phyloP scores from a whole-genome alignment of 176 grass and related monocot species.

The Cymbopogon citratus region DNA sequence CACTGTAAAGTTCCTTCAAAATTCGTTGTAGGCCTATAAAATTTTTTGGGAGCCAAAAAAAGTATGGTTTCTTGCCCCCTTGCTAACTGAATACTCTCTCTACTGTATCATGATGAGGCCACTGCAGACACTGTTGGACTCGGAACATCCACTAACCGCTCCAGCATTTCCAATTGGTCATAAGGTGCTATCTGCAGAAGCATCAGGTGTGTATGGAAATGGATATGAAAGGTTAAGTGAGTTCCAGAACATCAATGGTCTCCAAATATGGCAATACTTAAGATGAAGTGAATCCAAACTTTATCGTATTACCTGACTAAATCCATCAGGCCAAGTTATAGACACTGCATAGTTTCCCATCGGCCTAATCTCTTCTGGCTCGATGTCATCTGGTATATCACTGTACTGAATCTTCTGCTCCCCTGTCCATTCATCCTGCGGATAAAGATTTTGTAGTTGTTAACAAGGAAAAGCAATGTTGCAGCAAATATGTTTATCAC shows the following conservation, averaged over 20 bases:
- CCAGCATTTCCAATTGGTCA: conserved; percentile 90
- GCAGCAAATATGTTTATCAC: neutral
- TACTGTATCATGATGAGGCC: conserved; percentile 33
- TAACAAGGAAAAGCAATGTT: neutral
- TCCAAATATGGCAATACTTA: neutral
- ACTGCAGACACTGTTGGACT: conserved; percentile 27
- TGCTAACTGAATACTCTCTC: conserved; percentile 19
- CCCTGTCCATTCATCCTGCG: conserved; percentile 97
- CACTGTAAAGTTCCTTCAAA: conserved; percentile 17
- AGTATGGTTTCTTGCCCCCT: conserved; percentile 6
- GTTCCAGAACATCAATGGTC: neutral
- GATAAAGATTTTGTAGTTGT: conserved; percentile 8
- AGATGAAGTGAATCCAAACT: conserved; percentile 1
- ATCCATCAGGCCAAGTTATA: conserved; percentile 99
- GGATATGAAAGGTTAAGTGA: neutral
- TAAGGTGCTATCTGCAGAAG: conserved; percentile 93
- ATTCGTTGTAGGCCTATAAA: conserved; percentile 1
- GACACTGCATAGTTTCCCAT: conserved; percentile 99
- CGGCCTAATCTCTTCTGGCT: conserved; percentile 86
- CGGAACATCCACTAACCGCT: conserved; percentile 68
- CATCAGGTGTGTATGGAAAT: conserved; percentile 14
- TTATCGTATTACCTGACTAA: conserved; percentile 68
- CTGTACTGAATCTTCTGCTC: conserved; percentile 85
- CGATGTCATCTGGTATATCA: conserved; percentile 90
- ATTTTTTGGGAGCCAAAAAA: neutral